Conservation (phyloP, 2,329 filamentous ascomycete genomes). For the Trichoderma semiorbis region DNA sequence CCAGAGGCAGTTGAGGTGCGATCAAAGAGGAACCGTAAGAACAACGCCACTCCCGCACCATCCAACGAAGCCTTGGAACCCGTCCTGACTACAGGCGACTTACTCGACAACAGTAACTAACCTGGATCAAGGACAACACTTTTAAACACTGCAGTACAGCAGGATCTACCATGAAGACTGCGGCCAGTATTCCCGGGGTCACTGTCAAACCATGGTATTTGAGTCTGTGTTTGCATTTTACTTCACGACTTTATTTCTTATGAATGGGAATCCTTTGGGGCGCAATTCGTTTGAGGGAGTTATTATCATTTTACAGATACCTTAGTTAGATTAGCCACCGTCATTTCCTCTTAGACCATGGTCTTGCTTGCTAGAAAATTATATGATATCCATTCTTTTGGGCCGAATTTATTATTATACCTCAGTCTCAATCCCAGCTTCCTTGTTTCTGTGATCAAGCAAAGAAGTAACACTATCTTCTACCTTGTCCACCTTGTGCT, state of each 20-base stretch:
- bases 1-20: conserved; percentile 26
- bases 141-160: neutral
- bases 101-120: conserved; percentile 3
- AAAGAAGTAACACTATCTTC: conserved; percentile 55
- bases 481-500: conserved; percentile 53
- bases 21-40: conserved; percentile 25
- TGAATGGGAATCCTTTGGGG: neutral
- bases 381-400: neutral
- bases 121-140: neutral
- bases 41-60: conserved; percentile 23
- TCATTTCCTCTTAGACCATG: conserved; percentile 5
- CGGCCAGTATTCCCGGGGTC: neutral
- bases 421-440: conserved; percentile 64
- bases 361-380: neutral
- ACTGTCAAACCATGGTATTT: neutral
- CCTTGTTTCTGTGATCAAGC: conserved; percentile 58
- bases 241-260: neutral
- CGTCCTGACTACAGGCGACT: neutral
- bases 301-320: neutral
- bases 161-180: neutral
- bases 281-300: neutral
- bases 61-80: conserved; percentile 8
- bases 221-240: neutral
- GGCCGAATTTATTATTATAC: conserved; percentile 53
- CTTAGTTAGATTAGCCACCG: neutral